A percentile compares a stretch with the other conserved stretches of the same genome.
These are phyloP conservation scores for Fusarium buharicum DNA, from an alignment of 2,329 filamentous ascomycete species.

Conservation along the genomic window DNA sequence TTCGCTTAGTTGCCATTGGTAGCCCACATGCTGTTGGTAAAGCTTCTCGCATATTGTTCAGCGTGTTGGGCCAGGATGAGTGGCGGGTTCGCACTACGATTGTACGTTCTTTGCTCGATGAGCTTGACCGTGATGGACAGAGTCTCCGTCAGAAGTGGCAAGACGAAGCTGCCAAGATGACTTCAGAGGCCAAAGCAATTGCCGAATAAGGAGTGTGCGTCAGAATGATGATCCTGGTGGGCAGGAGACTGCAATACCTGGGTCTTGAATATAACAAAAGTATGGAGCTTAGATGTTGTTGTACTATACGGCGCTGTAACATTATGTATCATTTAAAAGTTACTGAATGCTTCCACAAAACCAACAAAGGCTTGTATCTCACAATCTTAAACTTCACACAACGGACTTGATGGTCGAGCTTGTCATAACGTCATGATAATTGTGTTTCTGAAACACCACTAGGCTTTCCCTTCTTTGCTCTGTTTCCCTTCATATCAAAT, in stretches of 20 bases:
- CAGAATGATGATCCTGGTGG: background rate
- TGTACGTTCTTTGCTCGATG: conserved; percentile 38
- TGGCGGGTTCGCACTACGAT: conserved; percentile 45
- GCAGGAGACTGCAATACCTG: background rate
- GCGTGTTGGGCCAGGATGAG: conserved; percentile 51
- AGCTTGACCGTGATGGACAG: conserved; percentile 33
- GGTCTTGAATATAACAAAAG: background rate
- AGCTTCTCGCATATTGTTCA: conserved; percentile 47
- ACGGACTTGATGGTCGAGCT: background rate
- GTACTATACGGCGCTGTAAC: conserved; percentile 25
- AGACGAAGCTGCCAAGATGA: conserved; percentile 10
- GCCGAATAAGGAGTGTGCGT: background rate
- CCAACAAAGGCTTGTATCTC: background rate
- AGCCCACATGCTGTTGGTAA: conserved; percentile 45
- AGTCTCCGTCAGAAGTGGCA: conserved; percentile 26
- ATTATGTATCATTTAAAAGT: conserved; percentile 6
- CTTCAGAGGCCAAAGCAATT: background rate
- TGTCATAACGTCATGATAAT: conserved; percentile 39
- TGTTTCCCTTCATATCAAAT: conserved; percentile 6
- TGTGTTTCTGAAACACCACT: conserved; percentile 21
- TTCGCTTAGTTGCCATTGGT: conserved; percentile 50
- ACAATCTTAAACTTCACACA: background rate
- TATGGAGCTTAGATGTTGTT: background rate
- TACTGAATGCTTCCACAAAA: background rate
- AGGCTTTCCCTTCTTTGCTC: conserved; percentile 14